Evolutionary conservation across 1,139 yeast genomes (phyloP).

Genomic region (Candida pseudoviswanathii): DNA sequence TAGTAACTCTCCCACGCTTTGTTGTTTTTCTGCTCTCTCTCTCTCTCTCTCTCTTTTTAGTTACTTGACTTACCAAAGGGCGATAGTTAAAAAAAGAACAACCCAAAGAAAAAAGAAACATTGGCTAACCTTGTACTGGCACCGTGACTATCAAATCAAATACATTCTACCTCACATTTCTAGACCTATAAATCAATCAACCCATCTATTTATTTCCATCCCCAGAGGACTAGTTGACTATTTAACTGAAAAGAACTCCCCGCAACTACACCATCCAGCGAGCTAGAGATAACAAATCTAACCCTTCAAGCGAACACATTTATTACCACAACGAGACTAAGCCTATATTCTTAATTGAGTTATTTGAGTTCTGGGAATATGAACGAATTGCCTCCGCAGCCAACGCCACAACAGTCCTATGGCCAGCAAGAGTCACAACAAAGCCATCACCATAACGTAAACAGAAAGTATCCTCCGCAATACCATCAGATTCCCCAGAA

Average conservation of each 20-base stretch:
- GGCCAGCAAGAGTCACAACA: constrained; percentile 14
- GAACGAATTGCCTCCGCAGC: constrained; percentile 49
- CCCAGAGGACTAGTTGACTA: not conserved
- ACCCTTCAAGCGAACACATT: not conserved
- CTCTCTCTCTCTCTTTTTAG: too few relatives aligned
- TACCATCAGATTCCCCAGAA: constrained; percentile 13
- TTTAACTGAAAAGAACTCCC: too few relatives aligned
- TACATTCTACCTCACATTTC: too few relatives aligned
- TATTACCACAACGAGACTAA: constrained; percentile 1
- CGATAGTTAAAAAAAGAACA: not conserved
- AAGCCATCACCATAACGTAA: constrained; percentile 11
- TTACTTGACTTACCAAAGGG: too few relatives aligned
- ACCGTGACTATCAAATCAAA: not conserved
- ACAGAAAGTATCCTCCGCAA: constrained; percentile 18
- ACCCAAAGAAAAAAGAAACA: not conserved
- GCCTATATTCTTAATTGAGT: not conserved
- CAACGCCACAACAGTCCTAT: constrained; percentile 51
- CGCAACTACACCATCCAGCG: too few relatives aligned
- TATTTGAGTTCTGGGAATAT: constrained; percentile 14
- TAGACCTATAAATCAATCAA: too few relatives aligned
- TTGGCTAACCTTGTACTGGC: not conserved
- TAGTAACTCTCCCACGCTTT: too few relatives aligned
- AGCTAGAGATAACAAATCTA: not conserved
- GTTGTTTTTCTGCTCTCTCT: too few relatives aligned
- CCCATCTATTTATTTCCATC: not conserved